Conservation (phyloP, 2,329 filamentous ascomycete species). For the Paraphaeosphaeria minitans region DNA sequence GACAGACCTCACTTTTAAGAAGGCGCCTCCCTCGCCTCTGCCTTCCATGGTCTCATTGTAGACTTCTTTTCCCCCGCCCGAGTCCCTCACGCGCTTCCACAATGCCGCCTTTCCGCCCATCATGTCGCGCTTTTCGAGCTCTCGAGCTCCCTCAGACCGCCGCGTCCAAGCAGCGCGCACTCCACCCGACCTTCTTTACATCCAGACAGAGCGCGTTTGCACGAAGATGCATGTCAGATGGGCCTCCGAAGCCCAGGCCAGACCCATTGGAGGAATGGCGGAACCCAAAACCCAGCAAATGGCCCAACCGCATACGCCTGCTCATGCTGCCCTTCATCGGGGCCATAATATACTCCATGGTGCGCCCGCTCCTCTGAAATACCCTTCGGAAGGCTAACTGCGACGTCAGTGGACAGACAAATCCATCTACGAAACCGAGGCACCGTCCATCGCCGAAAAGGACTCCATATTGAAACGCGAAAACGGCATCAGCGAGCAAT, state of each 20-base stretch:
- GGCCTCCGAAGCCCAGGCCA: slow-evolving; percentile 28
- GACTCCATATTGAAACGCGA: slow-evolving; percentile 83
- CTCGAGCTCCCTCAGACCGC: slow-evolving; percentile 34
- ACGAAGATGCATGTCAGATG: slow-evolving; percentile 26
- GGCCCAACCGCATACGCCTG: slow-evolving; percentile 50
- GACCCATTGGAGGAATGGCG: slow-evolving; percentile 42
- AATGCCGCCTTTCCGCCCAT: slow-evolving; percentile 39
- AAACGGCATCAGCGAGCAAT: slow-evolving; percentile 72
- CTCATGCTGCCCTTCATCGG: slow-evolving; percentile 58
- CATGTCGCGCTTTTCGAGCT: slow-evolving; percentile 31
- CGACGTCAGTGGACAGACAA: slow-evolving; percentile 40
- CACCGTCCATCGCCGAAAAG: slow-evolving; percentile 78
- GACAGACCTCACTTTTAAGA: slow-evolving; percentile 16
- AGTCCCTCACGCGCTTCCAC: slow-evolving; percentile 21
- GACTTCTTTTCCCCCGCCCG: slow-evolving; percentile 10
- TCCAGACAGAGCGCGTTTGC: slow-evolving; percentile 20
- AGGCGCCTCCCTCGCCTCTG: background rate
- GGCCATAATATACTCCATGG: slow-evolving; percentile 64
- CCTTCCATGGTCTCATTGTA: slow-evolving; percentile 24
- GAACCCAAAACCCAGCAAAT: slow-evolving; percentile 43
- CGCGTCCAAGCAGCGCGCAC: slow-evolving; percentile 27
- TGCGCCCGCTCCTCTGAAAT: slow-evolving; percentile 37
- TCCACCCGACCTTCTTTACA: slow-evolving; percentile 25
- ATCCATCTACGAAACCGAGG: slow-evolving; percentile 55
- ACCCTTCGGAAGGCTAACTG: background rate